phyloP scores from a whole-genome alignment of 2,329 filamentous ascomycete species.

The Sarocladium brachiariae region DNA sequence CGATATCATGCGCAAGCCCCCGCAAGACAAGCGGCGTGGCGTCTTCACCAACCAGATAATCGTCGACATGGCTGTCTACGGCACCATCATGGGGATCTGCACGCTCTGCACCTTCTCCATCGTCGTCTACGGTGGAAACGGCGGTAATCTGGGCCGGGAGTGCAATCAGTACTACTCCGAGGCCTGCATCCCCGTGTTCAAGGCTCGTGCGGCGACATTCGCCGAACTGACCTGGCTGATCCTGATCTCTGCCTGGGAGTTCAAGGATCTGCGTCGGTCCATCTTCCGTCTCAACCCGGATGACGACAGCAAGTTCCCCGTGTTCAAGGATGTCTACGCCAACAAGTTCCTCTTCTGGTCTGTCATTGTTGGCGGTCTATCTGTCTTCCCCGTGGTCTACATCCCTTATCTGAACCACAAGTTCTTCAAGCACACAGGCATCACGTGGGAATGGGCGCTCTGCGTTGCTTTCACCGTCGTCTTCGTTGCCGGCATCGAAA shows the following conservation, averaged over 20 bases:
- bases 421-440: slow-evolving; percentile 66
- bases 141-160: slow-evolving; percentile 47
- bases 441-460: slow-evolving; percentile 70
- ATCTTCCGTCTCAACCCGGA: slow-evolving; percentile 61
- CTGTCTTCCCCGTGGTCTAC: slow-evolving; percentile 63
- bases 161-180: slow-evolving; percentile 57
- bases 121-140: slow-evolving; percentile 49
- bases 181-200: slow-evolving; percentile 55
- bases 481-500: slow-evolving; percentile 62
- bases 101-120: slow-evolving; percentile 61
- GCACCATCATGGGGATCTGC: slow-evolving; percentile 67
- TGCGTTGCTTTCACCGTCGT: slow-evolving; percentile 56
- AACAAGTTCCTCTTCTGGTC: slow-evolving; percentile 68
- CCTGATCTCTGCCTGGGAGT: slow-evolving; percentile 70
- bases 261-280: slow-evolving; percentile 64
- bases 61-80: slow-evolving; percentile 74
- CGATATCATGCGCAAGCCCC: slow-evolving; percentile 74
- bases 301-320: slow-evolving; percentile 40
- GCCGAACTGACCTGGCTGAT: slow-evolving; percentile 68
- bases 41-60: slow-evolving; percentile 75
- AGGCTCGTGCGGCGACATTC: slow-evolving; percentile 66
- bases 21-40: slow-evolving; percentile 60
- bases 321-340: slow-evolving; percentile 57
- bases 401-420: slow-evolving; percentile 63
- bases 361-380: slow-evolving; percentile 52